Base-by-base conservation (phyloP, 495 filamentous ascomycete genomes). In the Echria macrotheca region DNA sequence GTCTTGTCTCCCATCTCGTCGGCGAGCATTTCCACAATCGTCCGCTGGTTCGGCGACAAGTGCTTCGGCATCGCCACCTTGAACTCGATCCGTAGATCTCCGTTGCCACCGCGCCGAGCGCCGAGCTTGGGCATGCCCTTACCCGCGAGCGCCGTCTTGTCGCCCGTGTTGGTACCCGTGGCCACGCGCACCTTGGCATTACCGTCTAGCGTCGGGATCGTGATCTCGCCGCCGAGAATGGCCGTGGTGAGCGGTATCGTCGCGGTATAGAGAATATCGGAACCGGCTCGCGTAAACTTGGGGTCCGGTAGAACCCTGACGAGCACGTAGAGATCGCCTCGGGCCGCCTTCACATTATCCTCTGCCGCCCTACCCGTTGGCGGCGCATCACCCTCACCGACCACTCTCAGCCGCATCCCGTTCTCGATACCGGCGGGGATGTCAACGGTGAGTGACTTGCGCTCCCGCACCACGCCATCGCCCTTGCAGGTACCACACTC, bases 341-440 rank as follows among this genome's bases (percentile, higher is more conserved):
- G 81, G 48, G 76, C 68, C 17, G 79, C 80, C 44, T 74, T 71
- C 24, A 78, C 67, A 33, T 80, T 79, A 23, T 81, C 66, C 12
- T 78, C 73, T 5, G 77, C 68, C 6, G 79, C 64, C 6, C 77
- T 73, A 47, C 87, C 86, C 17, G 83, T 87, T 21, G 83, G 74
- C 9, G 93, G 86, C 11, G 87, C 82, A 64, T 98, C 90, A 46
- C 93, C 93, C 62, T 95, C 89, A 5, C 83, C 85, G 35, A 73
- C 71, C 14, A 98, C 74, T 39, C 87, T 76, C 57, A 98, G 65
- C 36, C 85, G 78, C 91, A 96, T 96, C 31, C 93, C 90, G 69
- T 97, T 91, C 56, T 96, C 93, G 26, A 98, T 84, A 54, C 93
- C 93, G 11, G 84, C 87, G 12, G 93, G 93, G 41, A 98, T 95